These are phyloP conservation scores for Misopates orontium DNA, from an alignment of 257 asterid genomes.

Conservation along the genomic window DNA sequence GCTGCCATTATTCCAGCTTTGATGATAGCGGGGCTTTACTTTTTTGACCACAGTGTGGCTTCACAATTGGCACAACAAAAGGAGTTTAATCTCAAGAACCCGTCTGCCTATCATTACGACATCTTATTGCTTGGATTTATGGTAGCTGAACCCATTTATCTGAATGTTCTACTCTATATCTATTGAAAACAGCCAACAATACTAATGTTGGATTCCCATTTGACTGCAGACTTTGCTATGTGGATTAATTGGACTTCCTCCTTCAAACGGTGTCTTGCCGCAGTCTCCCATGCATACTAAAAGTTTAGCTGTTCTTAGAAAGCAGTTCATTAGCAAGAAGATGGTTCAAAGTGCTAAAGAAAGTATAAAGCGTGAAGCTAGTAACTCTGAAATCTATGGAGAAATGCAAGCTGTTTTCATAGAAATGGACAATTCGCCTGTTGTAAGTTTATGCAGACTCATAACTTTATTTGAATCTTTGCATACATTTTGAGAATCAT, in stretches of 20 bases:
- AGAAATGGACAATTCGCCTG: slow-evolving; percentile 49
- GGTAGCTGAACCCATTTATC: slow-evolving; percentile 31
- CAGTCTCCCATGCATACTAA: slow-evolving; percentile 72
- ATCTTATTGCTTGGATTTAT: slow-evolving; percentile 55
- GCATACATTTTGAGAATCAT: neutral
- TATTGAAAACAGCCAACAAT: neutral
- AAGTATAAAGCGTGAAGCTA: slow-evolving; percentile 46
- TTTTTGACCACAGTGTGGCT: slow-evolving; percentile 70
- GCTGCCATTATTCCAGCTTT: slow-evolving; percentile 54
- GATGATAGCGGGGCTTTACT: slow-evolving; percentile 62
- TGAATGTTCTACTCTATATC: neutral
- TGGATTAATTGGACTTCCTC: slow-evolving; percentile 62
- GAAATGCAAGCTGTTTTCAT: slow-evolving; percentile 58
- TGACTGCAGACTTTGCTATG: slow-evolving; percentile 51
- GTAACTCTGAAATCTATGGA: slow-evolving; percentile 53
- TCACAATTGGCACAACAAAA: slow-evolving; percentile 62
- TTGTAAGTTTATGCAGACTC: slow-evolving; percentile 30
- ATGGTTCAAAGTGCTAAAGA: slow-evolving; percentile 54
- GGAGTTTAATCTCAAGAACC: slow-evolving; percentile 64
- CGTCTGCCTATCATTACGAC: slow-evolving; percentile 59
- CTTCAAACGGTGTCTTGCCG: slow-evolving; percentile 70
- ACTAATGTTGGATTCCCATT: neutral
- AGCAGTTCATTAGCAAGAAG: slow-evolving; percentile 48
- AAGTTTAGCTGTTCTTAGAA: slow-evolving; percentile 52
- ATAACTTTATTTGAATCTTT: neutral